Percentiles rank a stretch among this genome's conserved stretches.
Conservation (phyloP, 1,284 basidiomycete species). For the Cryptococcus wingfieldii region DNA sequence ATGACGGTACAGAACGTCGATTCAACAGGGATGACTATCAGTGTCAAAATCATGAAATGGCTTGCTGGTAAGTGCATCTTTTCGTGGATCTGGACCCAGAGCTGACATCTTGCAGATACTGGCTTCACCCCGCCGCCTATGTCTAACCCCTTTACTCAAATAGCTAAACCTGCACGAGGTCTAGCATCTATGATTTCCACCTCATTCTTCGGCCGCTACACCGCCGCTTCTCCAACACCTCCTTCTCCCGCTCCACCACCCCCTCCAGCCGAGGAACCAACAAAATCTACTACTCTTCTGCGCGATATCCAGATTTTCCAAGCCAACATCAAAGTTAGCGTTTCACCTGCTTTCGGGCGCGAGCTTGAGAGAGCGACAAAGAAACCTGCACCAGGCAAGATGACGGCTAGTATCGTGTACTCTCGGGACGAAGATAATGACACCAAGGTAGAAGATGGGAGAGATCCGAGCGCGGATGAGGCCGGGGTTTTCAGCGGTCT, state of each 20-base stretch:
- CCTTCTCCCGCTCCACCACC: conserved; percentile 43
- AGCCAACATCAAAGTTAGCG: conserved; percentile 69
- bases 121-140: conserved; percentile 53
- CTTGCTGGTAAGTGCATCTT: conserved; percentile 41
- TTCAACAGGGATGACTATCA: conserved; percentile 69
- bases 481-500: conserved; percentile 80
- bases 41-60: conserved; percentile 76
- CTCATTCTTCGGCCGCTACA: conserved; percentile 52
- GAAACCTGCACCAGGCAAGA: conserved; percentile 78
- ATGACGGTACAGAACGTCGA: conserved; percentile 68
- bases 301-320: conserved; percentile 79
- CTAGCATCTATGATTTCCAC: conserved; percentile 73
- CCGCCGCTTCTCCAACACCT: conserved; percentile 44
- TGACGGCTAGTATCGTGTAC: conserved; percentile 83
- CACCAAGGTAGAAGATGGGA: conserved; percentile 58
- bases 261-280: conserved; percentile 53
- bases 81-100: not conserved
- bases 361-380: conserved; percentile 91
- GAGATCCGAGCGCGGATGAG: conserved; percentile 61
- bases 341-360: conserved; percentile 66
- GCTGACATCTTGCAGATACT: conserved; percentile 54
- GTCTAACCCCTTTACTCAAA: conserved; percentile 27
- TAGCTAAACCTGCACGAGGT: conserved; percentile 53
- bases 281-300: conserved; percentile 58
- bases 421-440: conserved; percentile 81